Evolutionary conservation across 805 yeast genomes (phyloP), one percentile per base, ranked within the genome.

Genomic region (Hanseniaspora nectarophila): DNA sequence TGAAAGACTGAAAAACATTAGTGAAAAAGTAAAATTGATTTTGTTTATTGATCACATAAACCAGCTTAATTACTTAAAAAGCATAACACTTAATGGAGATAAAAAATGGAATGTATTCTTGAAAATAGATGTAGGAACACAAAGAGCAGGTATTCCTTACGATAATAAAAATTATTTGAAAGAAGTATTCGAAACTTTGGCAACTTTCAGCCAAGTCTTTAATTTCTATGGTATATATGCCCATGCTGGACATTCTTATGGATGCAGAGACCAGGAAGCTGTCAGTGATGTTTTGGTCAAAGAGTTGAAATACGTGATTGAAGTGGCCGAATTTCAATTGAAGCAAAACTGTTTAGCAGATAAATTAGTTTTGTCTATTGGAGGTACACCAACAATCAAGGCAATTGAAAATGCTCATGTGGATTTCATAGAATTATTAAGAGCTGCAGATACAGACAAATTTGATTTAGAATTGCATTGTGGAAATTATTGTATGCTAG

Each of bases 301-400:
- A 24, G 94, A 85, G 59, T 70, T 84, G 34, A 61, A 60, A 5
- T 74, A 76, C 35, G 85, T 77, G 4, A 73, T 77, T 56, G 61
- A 61, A 9, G 90, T 87, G 2, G 75, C 73, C 4, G 58, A 57
- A 13, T 32, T 51, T 12, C 21, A 16, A 16, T 61, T 66, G 1
- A 56, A 60, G 1, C 53, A 73, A 5, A 72, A 72, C 48, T 45
- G 62, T 2, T 21, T 10, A 21, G 26, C 18, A 1, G 56, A 69
- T 37, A 57, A 67, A 18, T 65, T 82, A 28, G 70, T 70, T 6
- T 66, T 84, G 2, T 82, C 90, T 0, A 84, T 83, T 23, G 94
- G 94, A 21, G 88, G 92, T 1, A 82, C 94, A 0, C 92, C 92
- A 43, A 84, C 90, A 0, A 78, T 84, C 5, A 85, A 81, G 60